Evolutionary conservation across 2,329 filamentous ascomycete species (phyloP).

Genomic region (Madurella fahalii): DNA sequence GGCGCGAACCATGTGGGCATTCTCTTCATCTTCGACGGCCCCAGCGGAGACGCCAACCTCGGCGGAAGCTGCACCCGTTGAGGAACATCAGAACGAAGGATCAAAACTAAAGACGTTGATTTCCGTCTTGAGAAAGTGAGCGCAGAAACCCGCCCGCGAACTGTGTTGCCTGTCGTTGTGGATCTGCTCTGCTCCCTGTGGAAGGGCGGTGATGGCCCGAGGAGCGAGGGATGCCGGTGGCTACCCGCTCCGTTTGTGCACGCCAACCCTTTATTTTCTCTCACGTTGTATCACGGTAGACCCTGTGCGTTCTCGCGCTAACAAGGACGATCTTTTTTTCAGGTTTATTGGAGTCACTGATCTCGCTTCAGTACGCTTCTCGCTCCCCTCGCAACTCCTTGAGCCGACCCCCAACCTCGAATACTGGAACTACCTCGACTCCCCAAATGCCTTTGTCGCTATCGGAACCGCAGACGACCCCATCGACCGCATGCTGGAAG

Average conservation of each 20-base stretch:
- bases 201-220: background rate
- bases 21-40: constrained; percentile 15
- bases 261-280: background rate
- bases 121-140: constrained; percentile 81
- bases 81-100: constrained; percentile 64
- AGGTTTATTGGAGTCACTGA: constrained; percentile 96
- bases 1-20: constrained; percentile 16
- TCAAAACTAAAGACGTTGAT: constrained; percentile 89
- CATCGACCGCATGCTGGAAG: constrained; percentile 89
- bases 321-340: constrained; percentile 27
- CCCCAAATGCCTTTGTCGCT: constrained; percentile 80
- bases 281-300: background rate
- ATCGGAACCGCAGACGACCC: constrained; percentile 88
- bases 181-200: constrained; percentile 11
- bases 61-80: constrained; percentile 29
- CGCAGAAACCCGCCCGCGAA: constrained; percentile 7
- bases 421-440: constrained; percentile 98
- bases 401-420: constrained; percentile 96
- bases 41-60: constrained; percentile 17
- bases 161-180: constrained; percentile 8
- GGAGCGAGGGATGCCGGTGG: background rate
- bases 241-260: background rate
- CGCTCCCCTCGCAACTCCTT: constrained; percentile 87
- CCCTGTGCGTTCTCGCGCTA: constrained; percentile 20
- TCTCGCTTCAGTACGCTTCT: constrained; percentile 93